Base-by-base conservation (phyloP, 129 eudicot genomes). In the Silybum marianum region DNA sequence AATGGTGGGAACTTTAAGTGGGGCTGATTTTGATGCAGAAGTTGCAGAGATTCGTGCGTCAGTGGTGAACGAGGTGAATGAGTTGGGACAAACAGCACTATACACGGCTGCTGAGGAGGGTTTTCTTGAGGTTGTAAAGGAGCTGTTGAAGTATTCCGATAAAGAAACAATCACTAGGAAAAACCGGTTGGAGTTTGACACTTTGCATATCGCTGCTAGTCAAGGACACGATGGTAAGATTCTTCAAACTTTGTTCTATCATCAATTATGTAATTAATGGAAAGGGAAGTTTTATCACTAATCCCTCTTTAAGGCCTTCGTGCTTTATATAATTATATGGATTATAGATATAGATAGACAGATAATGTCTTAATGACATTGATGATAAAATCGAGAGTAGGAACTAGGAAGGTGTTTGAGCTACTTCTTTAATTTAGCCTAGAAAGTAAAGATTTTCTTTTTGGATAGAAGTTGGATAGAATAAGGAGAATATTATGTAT, bases 21-120 rank as follows among this genome's bases (percentile, higher is more conserved):
- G 90, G 13, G 90, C 85, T 4, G 97, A 92, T 82, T 88, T 90
- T 62, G 97, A 92, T 36, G 83, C 84, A 2, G 97, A 90, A 78
- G 94, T 88, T 69, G 97, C 97, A 1, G 97, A 90, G 80, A 89
- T 92, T 73, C 84, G 97, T 72, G 92, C 94, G 1, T 88, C 90
- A 2, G 88, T 92, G 24, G 91, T 92, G 82, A 88, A 85, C 76
- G 97, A 86, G 84, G 90, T 88, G 74, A 90, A 90, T 67, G 95
- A 86, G 73, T 82, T 88, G 77, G 97, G 90, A 34, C 93, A 87
- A 67, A 90, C 97, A 1, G 94, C 94, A 1, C 72, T 92, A n/a
- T 88, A 80, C 71, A 85, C 87, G 1, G 97, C 97, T n/a, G 92
- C 97, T 23, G 92, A 92, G 38, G 88, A 81, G 75, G 97, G 97